Conservation (phyloP, 768 basidiomycete species). For the Kwoniella heveanensis region DNA sequence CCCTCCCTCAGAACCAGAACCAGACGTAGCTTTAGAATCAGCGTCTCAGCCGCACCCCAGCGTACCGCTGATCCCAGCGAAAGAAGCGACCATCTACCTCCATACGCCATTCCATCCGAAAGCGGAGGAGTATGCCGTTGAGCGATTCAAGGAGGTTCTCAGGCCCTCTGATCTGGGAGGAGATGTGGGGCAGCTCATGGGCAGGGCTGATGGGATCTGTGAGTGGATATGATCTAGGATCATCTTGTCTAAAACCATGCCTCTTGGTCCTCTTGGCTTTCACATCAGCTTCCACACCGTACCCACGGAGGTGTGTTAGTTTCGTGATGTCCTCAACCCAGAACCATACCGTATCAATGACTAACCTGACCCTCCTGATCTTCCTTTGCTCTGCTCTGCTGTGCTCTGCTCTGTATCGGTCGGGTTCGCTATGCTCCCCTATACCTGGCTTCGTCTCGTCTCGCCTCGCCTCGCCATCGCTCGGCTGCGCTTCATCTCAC, state of each 20-base stretch:
- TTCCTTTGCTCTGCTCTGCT: no score
- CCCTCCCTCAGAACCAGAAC: constrained; percentile 8
- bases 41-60: neutral
- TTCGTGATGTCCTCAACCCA: no score
- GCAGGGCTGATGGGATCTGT: constrained; percentile 44
- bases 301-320: no score
- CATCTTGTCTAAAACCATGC: no score
- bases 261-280: no score
- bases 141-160: constrained; percentile 34
- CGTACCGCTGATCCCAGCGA: constrained; percentile 3
- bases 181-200: constrained; percentile 33
- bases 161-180: constrained; percentile 27
- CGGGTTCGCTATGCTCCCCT: no score
- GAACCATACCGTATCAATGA: no score
- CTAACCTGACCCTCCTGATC: no score
- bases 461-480: neutral
- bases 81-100: constrained; percentile 43
- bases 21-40: neutral
- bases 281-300: no score
- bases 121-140: constrained; percentile 42
- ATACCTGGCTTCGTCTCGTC: neutral
- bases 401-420: no score
- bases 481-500: neutral
- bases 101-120: constrained; percentile 43
- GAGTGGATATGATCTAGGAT: no score